Evolutionary conservation across 352 stramenopile genomes (phyloP).

Genomic region (Thalassiosira ordinaria): DNA sequence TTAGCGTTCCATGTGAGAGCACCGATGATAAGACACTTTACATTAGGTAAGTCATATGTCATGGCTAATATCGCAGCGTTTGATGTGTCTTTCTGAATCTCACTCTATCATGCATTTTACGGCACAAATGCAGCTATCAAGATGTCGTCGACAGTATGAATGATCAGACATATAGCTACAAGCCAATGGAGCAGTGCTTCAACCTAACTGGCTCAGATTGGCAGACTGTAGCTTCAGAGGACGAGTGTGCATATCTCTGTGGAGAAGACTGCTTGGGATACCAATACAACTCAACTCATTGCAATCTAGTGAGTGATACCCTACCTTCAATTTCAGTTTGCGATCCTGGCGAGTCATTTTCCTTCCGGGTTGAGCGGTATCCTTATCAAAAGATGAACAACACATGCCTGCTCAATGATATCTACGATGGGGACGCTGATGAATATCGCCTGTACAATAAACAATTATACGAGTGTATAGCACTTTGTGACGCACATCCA

Average conservation of each 20-base stretch:
- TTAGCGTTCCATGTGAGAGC: constrained; percentile 15
- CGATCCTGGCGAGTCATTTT: constrained; percentile 3
- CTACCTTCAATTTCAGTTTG: not conserved
- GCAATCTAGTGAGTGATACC: not conserved
- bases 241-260: constrained; percentile 14
- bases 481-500: constrained; percentile 25
- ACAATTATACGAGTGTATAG: constrained; percentile 31
- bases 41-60: constrained; percentile 7
- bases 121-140: constrained; percentile 18
- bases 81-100: not conserved
- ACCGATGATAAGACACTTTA: constrained; percentile 3
- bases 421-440: constrained; percentile 8
- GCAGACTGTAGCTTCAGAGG: constrained; percentile 11
- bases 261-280: constrained; percentile 14
- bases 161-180: constrained; percentile 19
- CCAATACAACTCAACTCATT: not conserved
- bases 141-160: constrained; percentile 22
- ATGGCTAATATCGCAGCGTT: not conserved
- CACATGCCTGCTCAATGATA: constrained; percentile 24
- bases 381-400: constrained; percentile 28
- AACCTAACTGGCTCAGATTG: constrained; percentile 3
- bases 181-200: constrained; percentile 20
- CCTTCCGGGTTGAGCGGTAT: constrained; percentile 26
- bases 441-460: constrained; percentile 13
- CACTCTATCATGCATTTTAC: not conserved